Evolutionary conservation across 2,329 filamentous ascomycete species (phyloP), one percentile per base, ranked within the genome.

Genomic region (Knoxdaviesia capensis): DNA sequence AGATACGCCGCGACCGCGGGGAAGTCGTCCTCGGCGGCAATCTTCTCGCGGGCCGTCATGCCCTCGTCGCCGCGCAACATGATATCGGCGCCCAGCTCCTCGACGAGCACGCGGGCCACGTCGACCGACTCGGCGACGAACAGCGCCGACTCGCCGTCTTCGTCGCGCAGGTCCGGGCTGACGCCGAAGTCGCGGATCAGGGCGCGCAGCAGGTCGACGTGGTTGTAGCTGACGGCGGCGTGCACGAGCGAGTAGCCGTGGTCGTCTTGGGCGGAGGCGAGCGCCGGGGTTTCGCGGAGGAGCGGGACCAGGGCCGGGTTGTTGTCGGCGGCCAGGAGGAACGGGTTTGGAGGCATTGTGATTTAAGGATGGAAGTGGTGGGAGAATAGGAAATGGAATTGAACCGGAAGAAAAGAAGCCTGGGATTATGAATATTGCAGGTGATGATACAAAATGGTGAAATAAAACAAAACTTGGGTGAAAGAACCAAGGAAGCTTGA

Each of bases 201-300:
- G 1, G 74, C 60, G 45, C 81, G 78, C 10, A 94, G 69, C 10
- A 98, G 75, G 43, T 81, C 73, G 34, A 84, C 62, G 55, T 96
- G 87, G 55, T 80, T 81, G 68, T 96, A 98, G 50, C 87, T 94
- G 11, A 84, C 79, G 10, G 88, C 85, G 41, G 90, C 90, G 59
- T 98, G 90, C 40, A 96, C 65, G 30, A 96, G 74, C 39, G 86
- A 93, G 64, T 98, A 98, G 52, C 90, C 90, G 54, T 94, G 81
- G 45, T 80, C 76, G 59, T 98, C 90, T 61, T 93, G 84, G 41
- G 70, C 63, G 3, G 77, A 71, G 42, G 90, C 88, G 42, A 93
- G 66, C n/a, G 72, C 61, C 33, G 85, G 83, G 50, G 85, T 72
- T 46, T 76, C 65, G 48, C 73, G 71, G 41, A 98, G 76, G 50